Conservation (phyloP, 2,329 filamentous ascomycete species). For the Botrytis hyacinthi region DNA sequence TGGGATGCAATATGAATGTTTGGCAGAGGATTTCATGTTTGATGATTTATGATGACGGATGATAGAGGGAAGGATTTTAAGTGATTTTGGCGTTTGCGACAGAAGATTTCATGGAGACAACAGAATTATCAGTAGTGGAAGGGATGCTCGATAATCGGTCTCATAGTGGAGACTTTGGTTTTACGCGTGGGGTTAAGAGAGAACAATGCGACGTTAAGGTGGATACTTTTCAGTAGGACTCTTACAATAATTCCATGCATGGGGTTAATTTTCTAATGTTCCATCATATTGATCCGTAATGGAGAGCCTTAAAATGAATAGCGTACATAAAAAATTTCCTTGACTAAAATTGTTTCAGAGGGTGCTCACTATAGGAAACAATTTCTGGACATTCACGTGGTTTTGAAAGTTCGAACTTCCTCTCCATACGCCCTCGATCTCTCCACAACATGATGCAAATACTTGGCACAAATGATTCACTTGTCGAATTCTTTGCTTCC, state of each 20-base stretch:
- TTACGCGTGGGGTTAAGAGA: not conserved
- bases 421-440: not conserved
- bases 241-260: not conserved
- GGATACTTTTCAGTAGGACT: not conserved
- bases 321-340: accelerated
- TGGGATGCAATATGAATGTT: not conserved
- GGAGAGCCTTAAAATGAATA: not conserved
- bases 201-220: not conserved
- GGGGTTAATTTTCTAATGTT: not conserved
- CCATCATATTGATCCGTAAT: not conserved
- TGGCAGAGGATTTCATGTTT: not conserved
- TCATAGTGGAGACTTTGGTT: too few species aligned
- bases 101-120: not conserved
- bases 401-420: not conserved
- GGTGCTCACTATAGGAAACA: too few species aligned
- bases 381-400: not conserved
- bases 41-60: not conserved
- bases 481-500: too few species aligned
- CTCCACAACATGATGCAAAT: not conserved
- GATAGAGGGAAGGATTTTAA: not conserved
- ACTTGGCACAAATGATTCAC: too few species aligned
- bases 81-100: not conserved
- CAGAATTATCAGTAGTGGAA: not conserved
- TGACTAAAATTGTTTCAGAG: not conserved
- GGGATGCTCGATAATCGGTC: not conserved